Base-by-base conservation (phyloP, 2,329 filamentous ascomycete genomes). In the Xylaria polymorpha region DNA sequence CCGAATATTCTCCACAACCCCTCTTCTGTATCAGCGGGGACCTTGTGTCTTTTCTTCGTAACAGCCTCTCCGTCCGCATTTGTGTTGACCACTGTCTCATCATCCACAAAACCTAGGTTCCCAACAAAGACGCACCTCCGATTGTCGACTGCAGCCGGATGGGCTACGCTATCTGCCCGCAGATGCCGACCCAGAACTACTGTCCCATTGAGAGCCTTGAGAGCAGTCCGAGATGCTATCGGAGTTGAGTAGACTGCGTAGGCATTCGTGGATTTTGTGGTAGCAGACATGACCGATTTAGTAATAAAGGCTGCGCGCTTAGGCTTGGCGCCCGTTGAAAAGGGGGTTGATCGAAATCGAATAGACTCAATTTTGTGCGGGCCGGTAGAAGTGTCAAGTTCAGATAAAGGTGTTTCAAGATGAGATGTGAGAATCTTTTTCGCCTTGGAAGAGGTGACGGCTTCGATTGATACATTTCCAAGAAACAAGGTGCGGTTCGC, bases 241-340 rank as follows among this genome's bases (percentile, higher is more conserved):
- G 88, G 81, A 1, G 92, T 93, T 51, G 90, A 91, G 83, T 96
- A 98, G 58, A 99, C 94, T 37, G 88, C 93, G 78, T 99, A 99
- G 56, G 96, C 96, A 79, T 99, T 98, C 68, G 94, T 94, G 71
- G 92, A 97, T 77, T 93, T 93, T 0, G 95, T 96, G 1, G 97
- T 99, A 22, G 93, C 89, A 69, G 93, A 91, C 91, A 98, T 95
- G 67, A 98, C 85, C 29, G 94, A 91, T 79, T 94, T 94, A 75
- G 93, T 97, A 70, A 95, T 96, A 80, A 90, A 98, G 29, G 96
- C 92, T n/a, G 95, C 96, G 71, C 95, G 93, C 83, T 97, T 98
- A 59, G 96, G 96, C 66, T 98, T 87, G 18, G 90, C 85, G 43
- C 85, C 87, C 35, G 89, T 89, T 5, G 92, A 88, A 80, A 97